Evolutionary conservation across 1,284 basidiomycete species (phyloP).

Genomic region (Coniophora puteana): DNA sequence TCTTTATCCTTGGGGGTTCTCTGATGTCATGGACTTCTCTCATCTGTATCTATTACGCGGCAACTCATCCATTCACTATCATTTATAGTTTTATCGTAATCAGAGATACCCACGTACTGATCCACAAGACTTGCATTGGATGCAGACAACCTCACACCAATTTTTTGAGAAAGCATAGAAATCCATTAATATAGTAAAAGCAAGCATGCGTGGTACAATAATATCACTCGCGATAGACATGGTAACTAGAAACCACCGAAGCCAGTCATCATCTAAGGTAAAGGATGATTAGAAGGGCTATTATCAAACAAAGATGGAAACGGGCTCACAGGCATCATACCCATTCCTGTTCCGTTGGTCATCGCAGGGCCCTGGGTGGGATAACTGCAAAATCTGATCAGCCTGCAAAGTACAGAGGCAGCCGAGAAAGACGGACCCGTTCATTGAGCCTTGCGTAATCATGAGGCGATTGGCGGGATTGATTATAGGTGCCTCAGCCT

Average conservation of each 20-base stretch:
- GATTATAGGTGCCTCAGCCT: slow-evolving; percentile 79
- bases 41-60: slow-evolving; percentile 5
- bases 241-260: slow-evolving; percentile 20
- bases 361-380: slow-evolving; percentile 40
- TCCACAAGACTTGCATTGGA: not conserved
- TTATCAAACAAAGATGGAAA: not conserved
- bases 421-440: slow-evolving; percentile 43
- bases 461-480: slow-evolving; percentile 66
- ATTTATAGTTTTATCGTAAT: too few species aligned
- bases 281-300: slow-evolving; percentile 10
- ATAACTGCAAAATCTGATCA: slow-evolving; percentile 28
- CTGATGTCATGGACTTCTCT: not conserved
- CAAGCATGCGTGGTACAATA: slow-evolving; percentile 21
- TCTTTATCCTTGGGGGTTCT: slow-evolving; percentile 1
- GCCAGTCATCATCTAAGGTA: slow-evolving; percentile 27
- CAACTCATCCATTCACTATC: too few species aligned
- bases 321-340: slow-evolving; percentile 41
- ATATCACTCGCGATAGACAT: slow-evolving; percentile 6
- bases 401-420: not conserved
- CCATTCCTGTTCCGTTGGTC: slow-evolving; percentile 36
- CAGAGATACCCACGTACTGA: slow-evolving; percentile 2
- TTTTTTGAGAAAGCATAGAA: slow-evolving; percentile 3
- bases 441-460: slow-evolving; percentile 65
- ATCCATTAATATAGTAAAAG: slow-evolving; percentile 23
- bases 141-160: not conserved